Percentiles rank a stretch among this genome's conserved stretches.
Conservation (phyloP, 2,329 filamentous ascomycete genomes). For the Eutypella sp. region DNA sequence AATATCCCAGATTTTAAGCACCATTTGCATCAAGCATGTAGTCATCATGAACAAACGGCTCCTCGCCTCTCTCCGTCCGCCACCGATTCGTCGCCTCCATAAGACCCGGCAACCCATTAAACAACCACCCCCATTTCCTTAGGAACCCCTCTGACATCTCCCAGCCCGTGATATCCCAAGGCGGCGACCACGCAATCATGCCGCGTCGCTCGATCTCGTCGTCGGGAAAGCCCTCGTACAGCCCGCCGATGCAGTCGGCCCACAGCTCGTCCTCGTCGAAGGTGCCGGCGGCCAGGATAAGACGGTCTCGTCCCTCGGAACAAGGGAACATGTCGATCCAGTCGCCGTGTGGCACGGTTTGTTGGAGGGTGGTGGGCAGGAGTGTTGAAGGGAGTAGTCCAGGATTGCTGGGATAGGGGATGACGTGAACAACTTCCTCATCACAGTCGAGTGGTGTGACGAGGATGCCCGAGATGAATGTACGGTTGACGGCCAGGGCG, state of each 20-base stretch:
- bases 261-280: slow-evolving; percentile 41
- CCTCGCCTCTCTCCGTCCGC: slow-evolving; percentile 27
- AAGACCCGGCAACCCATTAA: slow-evolving; percentile 18
- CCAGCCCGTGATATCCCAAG: slow-evolving; percentile 35
- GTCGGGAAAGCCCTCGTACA: slow-evolving; percentile 39
- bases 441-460: slow-evolving; percentile 27
- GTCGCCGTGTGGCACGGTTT: slow-evolving; percentile 30
- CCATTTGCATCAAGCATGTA: slow-evolving; percentile 8
- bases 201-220: slow-evolving; percentile 35
- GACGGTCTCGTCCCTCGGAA: slow-evolving; percentile 32
- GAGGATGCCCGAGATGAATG: slow-evolving; percentile 28
- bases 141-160: slow-evolving; percentile 37
- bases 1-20: no score
- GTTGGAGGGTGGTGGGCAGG: slow-evolving; percentile 34
- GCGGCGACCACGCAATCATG: slow-evolving; percentile 37
- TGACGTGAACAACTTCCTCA: slow-evolving; percentile 23
- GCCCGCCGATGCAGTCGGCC: slow-evolving; percentile 35
- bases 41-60: slow-evolving; percentile 23
- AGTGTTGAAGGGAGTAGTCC: slow-evolving; percentile 27
- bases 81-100: slow-evolving; percentile 33
- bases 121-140: slow-evolving; percentile 31
- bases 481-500: slow-evolving; percentile 31
- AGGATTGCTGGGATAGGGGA: slow-evolving; percentile 25
- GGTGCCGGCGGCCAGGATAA: slow-evolving; percentile 30
- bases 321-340: slow-evolving; percentile 39